phyloP scores from a whole-genome alignment of 2,329 filamentous ascomycete genomes.

The Cytospora piceicola region DNA sequence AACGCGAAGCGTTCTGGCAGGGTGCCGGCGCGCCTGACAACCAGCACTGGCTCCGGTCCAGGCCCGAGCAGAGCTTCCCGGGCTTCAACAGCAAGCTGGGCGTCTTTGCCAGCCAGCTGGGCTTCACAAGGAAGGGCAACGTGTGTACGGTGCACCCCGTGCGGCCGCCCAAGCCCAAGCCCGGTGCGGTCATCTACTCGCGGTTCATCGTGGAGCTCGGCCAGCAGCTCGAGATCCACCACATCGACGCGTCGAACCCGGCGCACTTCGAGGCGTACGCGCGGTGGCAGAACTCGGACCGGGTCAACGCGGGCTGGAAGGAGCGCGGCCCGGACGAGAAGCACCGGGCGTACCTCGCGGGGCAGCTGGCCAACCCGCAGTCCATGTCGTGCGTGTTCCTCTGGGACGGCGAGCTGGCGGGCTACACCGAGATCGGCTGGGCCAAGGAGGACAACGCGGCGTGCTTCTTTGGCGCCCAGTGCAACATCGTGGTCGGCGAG shows the following conservation, averaged over 20 bases:
- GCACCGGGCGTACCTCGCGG: conserved; percentile 35
- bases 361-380: conserved; percentile 35
- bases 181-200: conserved; percentile 36
- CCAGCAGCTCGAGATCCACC: conserved; percentile 33
- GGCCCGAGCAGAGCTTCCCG: conserved; percentile 36
- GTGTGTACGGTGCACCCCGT: conserved; percentile 38
- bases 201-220: conserved; percentile 37
- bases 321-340: conserved; percentile 38
- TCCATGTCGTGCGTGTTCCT: conserved; percentile 38
- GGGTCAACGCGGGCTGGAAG: conserved; percentile 37
- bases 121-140: conserved; percentile 37
- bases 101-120: conserved; percentile 35
- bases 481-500: conserved; percentile 37
- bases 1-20: conserved; percentile 33
- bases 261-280: conserved; percentile 35
- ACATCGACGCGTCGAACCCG: conserved; percentile 36
- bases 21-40: conserved; percentile 37
- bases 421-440: conserved; percentile 37
- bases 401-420: conserved; percentile 37
- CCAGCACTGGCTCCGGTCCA: conserved; percentile 34
- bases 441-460: conserved; percentile 38
- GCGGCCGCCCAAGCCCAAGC: conserved; percentile 35
- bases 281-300: conserved; percentile 38
- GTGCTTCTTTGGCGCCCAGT: conserved; percentile 36
- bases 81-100: conserved; percentile 35